phyloP scores from a whole-genome alignment of 2,329 filamentous ascomycete species.

The Fusarium sp. region DNA sequence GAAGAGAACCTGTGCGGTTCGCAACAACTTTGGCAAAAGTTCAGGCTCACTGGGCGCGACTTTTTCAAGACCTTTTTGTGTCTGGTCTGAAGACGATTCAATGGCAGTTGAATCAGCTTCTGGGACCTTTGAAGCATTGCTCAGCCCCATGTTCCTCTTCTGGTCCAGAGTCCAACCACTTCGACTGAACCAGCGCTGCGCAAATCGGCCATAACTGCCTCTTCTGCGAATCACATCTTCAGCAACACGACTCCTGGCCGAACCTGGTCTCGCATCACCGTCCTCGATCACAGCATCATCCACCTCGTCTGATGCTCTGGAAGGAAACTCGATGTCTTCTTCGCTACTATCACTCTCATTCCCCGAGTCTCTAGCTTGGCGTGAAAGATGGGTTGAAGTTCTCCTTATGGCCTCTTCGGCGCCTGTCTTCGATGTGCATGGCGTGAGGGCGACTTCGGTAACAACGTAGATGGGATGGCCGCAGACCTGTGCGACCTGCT shows the following conservation, averaged over 20 bases:
- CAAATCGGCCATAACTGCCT: slow-evolving; percentile 89
- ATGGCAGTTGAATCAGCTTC: slow-evolving; percentile 25
- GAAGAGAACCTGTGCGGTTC: slow-evolving; percentile 87
- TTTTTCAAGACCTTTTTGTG: slow-evolving; percentile 54
- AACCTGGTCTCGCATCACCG: slow-evolving; percentile 50
- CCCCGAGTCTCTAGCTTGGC: slow-evolving; percentile 55
- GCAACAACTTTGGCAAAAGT: slow-evolving; percentile 85
- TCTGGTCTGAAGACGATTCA: slow-evolving; percentile 40
- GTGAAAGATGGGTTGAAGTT: slow-evolving; percentile 62
- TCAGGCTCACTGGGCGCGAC: slow-evolving; percentile 51
- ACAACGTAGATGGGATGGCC: slow-evolving; percentile 87
- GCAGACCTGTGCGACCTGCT: slow-evolving; percentile 89
- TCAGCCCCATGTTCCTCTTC: slow-evolving; percentile 77
- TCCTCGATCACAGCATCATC: slow-evolving; percentile 56
- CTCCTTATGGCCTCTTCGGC: slow-evolving; percentile 78
- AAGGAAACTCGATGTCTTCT: slow-evolving; percentile 57
- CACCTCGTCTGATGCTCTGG: slow-evolving; percentile 57
- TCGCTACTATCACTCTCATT: slow-evolving; percentile 62
- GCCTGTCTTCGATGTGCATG: slow-evolving; percentile 80
- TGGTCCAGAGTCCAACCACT: slow-evolving; percentile 83
- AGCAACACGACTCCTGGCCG: slow-evolving; percentile 73
- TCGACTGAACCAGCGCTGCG: slow-evolving; percentile 89
- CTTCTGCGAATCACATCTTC: slow-evolving; percentile 88
- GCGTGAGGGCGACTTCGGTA: slow-evolving; percentile 91
- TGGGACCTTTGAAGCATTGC: slow-evolving; percentile 52